Conservation (phyloP, 768 basidiomycete species). For the Leccinum uliginosum region DNA sequence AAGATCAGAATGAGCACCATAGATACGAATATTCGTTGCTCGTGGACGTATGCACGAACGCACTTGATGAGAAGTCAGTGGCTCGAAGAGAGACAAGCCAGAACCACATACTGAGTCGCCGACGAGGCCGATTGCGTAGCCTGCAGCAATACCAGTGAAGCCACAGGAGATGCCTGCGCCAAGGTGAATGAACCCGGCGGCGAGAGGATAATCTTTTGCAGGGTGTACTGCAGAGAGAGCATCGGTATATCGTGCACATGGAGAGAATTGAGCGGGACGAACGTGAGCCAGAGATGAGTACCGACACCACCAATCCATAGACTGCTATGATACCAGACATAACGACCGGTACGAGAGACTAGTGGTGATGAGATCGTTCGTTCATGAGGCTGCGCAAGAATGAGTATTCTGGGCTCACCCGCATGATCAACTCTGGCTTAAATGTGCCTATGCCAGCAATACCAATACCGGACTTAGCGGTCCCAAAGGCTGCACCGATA, state of each 20-base stretch:
- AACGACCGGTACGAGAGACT: slow-evolving; percentile 95
- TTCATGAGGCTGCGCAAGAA: neutral
- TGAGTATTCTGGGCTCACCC: slow-evolving; percentile 43
- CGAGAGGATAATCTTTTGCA: slow-evolving; percentile 68
- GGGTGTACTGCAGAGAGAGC: slow-evolving; percentile 47
- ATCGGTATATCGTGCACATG: slow-evolving; percentile 8
- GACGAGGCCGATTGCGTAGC: slow-evolving; percentile 91
- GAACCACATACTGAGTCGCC: slow-evolving; percentile 77
- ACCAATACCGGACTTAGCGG: slow-evolving; percentile 94
- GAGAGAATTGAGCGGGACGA: slow-evolving; percentile 23
- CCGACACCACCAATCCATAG: slow-evolving; percentile 93
- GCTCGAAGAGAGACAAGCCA: neutral
- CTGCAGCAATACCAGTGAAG: slow-evolving; percentile 86
- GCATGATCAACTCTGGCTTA: slow-evolving; percentile 97
- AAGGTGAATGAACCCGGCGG: slow-evolving; percentile 87
- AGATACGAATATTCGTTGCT: slow-evolving; percentile 85
- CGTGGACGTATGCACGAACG: slow-evolving; percentile 86
- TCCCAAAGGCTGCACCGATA: slow-evolving; percentile 93
- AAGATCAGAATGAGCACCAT: slow-evolving; percentile 98
- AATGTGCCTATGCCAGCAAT: slow-evolving; percentile 94
- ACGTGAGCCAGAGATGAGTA: slow-evolving; percentile 77
- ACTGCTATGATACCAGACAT: slow-evolving; percentile 99
- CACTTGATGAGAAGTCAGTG: slow-evolving; percentile 46
- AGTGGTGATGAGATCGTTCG: neutral
- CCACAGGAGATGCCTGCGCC: slow-evolving; percentile 91